These are phyloP conservation scores for Chlorella variabilis DNA, from an alignment of 163 green algal genomes.

Conservation along the genomic window DNA sequence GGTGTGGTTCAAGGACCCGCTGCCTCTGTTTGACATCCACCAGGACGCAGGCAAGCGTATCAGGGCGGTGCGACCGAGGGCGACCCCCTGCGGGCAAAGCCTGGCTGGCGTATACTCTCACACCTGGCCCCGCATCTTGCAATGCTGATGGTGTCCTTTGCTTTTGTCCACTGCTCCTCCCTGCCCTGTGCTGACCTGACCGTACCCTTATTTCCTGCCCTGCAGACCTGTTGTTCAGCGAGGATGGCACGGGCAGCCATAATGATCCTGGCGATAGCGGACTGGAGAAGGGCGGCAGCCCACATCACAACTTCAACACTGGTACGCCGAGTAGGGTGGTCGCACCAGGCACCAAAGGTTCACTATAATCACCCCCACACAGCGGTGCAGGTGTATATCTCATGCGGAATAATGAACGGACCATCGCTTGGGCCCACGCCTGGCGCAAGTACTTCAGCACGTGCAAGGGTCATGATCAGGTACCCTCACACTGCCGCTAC, in stretches of 20 bases:
- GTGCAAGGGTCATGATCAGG: constrained; percentile 2
- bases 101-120: no score
- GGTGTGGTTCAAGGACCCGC: constrained; percentile 31
- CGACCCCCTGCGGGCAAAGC: no score
- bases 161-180: no score
- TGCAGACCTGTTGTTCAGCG: constrained; percentile 13
- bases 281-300: not conserved
- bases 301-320: constrained; percentile 32
- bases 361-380: no score
- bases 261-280: constrained; percentile 4
- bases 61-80: not conserved
- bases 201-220: no score
- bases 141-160: no score
- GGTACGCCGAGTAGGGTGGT: not conserved
- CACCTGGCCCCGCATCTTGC: no score
- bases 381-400: constrained; percentile 26
- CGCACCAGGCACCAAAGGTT: no score
- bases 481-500: no score
- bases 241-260: not conserved
- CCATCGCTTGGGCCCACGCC: constrained; percentile 10
- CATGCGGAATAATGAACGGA: not conserved
- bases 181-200: no score
- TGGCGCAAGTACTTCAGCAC: not conserved
- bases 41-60: not conserved
- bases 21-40: not conserved